Conservation (phyloP, 768 basidiomycete species). For the Calocybe gangraenosa region DNA sequence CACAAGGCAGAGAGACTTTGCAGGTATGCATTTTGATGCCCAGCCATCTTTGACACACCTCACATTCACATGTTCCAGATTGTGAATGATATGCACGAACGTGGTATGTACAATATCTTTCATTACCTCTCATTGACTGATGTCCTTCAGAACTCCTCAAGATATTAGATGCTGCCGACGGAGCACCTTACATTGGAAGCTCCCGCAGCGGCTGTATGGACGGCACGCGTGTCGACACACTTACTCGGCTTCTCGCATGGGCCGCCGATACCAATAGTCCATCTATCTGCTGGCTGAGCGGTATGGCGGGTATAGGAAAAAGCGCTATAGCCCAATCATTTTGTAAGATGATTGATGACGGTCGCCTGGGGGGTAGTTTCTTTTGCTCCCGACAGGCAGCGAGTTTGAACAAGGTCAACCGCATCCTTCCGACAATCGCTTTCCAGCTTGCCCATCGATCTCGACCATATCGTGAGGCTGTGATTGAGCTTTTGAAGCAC, state of each 20-base stretch:
- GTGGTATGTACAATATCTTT: too few relatives aligned
- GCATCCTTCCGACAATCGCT: neutral
- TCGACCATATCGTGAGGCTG: neutral
- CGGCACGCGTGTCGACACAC: constrained; percentile 7
- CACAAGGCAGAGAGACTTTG: too few relatives aligned
- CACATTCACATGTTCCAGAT: too few relatives aligned
- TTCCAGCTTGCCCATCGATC: constrained; percentile 2
- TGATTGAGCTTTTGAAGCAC: neutral
- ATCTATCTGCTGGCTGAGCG: constrained; percentile 19
- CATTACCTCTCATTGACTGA: too few relatives aligned
- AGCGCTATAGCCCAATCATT: constrained; percentile 19
- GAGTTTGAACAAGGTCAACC: neutral
- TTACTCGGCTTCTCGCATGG: constrained; percentile 13
- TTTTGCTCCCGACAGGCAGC: constrained; percentile 3
- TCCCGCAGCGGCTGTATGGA: neutral
- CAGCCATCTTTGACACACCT: too few relatives aligned
- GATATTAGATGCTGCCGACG: too few relatives aligned
- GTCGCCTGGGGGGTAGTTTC: constrained; percentile 5
- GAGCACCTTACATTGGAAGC: too few relatives aligned
- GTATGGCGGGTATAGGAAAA: constrained; percentile 20
- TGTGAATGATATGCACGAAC: too few relatives aligned
- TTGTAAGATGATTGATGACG: constrained; percentile 4
- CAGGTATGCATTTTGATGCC: too few relatives aligned
- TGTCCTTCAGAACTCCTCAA: too few relatives aligned
- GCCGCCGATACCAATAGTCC: constrained; percentile 2